A percentile compares a stretch with the other conserved stretches of the same genome.
phyloP scores from a whole-genome alignment of 2,329 filamentous ascomycete genomes.

The Colletotrichum melonis region DNA sequence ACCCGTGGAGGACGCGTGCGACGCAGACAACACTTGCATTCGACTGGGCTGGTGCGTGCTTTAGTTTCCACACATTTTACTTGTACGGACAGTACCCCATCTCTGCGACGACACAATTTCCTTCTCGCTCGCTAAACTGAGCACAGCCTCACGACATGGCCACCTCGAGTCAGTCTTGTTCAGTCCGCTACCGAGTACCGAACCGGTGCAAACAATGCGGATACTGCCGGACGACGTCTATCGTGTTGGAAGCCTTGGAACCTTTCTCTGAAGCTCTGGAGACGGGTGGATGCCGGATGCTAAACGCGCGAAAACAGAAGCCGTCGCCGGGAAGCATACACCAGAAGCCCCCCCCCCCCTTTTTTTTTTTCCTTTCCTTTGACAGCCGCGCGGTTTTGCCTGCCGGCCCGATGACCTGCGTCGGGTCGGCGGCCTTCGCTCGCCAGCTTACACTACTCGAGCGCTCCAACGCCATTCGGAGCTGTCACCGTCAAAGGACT shows the following conservation, averaged over 20 bases:
- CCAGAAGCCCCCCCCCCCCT: no score
- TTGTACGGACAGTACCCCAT: background rate
- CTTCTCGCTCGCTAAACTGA: slow-evolving; percentile 32
- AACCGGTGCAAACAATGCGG: slow-evolving; percentile 4
- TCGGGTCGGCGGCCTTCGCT: background rate
- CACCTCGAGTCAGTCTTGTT: slow-evolving; percentile 29
- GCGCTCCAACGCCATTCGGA: background rate
- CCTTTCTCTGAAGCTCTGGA: background rate
- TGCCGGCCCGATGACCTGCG: background rate
- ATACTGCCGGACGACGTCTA: background rate
- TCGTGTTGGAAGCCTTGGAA: background rate
- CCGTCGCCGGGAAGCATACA: background rate
- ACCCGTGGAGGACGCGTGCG: slow-evolving; percentile 10
- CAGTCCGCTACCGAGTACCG: slow-evolving; percentile 13
- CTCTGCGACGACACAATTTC: slow-evolving; percentile 32
- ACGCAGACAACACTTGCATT: slow-evolving; percentile 1
- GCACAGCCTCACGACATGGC: slow-evolving; percentile 31
- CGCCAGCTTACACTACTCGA: background rate
- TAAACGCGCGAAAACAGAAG: background rate
- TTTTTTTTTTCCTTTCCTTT: background rate
- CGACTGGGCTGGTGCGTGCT: slow-evolving; percentile 21
- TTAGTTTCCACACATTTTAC: slow-evolving; percentile 13
- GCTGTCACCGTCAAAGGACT: background rate
- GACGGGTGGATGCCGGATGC: background rate
- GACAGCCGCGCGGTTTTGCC: background rate